Conservation (phyloP, 1,139 yeast genomes). For the Yamadazyma atlantica region DNA sequence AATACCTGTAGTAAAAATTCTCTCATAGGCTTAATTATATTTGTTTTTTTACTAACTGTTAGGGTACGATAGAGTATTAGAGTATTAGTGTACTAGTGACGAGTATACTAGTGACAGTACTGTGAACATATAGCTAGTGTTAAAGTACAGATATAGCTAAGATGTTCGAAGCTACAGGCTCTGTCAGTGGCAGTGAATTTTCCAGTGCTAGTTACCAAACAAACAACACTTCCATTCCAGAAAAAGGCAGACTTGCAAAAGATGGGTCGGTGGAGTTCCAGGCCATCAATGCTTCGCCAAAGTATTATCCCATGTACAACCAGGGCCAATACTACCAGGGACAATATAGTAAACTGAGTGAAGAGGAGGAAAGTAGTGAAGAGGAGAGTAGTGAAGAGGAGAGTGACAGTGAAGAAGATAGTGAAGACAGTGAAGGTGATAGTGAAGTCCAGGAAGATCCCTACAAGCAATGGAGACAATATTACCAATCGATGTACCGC, state of each 20-base stretch:
- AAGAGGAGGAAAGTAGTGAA: conserved; percentile 5
- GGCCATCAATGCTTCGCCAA: conserved; percentile 7
- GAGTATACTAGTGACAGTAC: no score
- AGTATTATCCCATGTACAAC: conserved; percentile 5
- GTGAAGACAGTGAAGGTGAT: conserved; percentile 3
- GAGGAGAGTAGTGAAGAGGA: conserved; percentile 5
- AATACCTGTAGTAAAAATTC: no score
- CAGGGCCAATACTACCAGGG: conserved; percentile 8
- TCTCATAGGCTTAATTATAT: no score
- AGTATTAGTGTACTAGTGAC: no score
- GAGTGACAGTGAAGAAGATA: conserved; percentile 4
- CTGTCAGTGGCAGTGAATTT: conserved; percentile 33
- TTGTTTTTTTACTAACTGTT: no score
- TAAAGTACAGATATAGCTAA: no score
- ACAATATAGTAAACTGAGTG: conserved; percentile 11
- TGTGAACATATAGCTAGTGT: no score
- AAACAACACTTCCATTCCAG: conserved; percentile 32
- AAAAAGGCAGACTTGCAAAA: conserved; percentile 8
- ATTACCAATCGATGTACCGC: conserved; percentile 16
- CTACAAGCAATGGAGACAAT: conserved; percentile 16
- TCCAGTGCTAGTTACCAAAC: conserved; percentile 35
- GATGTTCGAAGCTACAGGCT: conserved; percentile 10
- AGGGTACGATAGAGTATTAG: no score
- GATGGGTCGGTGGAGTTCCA: conserved; percentile 12
- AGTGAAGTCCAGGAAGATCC: conserved; percentile 3